phyloP scores from a whole-genome alignment of 441 rosid species.

The Euphorbia schlechtendalii region DNA sequence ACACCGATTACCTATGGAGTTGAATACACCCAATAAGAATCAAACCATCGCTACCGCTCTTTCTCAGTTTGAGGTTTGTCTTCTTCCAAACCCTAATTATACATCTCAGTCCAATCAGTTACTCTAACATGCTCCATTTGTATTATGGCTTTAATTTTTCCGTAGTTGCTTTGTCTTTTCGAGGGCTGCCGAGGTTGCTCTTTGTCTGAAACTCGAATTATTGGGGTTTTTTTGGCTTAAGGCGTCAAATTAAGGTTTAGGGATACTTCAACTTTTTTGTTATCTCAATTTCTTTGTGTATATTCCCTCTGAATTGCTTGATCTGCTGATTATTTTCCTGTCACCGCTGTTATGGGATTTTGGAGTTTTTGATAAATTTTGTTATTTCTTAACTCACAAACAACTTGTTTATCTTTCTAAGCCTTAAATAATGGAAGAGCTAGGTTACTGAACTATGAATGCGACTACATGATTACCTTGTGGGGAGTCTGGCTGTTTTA shows the following conservation, averaged over 20 bases:
- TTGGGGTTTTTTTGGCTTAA: background rate
- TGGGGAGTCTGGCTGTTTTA: background rate
- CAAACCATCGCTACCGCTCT: slow-evolving; percentile 26
- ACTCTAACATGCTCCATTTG: background rate
- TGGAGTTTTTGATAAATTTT: background rate
- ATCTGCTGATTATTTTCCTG: background rate
- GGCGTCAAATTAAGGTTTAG: background rate
- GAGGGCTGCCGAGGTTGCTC: background rate
- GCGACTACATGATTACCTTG: background rate
- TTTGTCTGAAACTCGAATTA: background rate
- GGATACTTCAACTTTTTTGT: background rate
- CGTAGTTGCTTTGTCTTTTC: background rate
- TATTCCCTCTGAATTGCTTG: background rate
- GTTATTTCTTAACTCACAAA: background rate
- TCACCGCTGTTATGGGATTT: too few relatives aligned
- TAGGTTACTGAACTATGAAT: background rate
- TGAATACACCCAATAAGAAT: slow-evolving; percentile 52
- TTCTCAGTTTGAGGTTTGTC: slow-evolving; percentile 38
- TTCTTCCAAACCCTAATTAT: background rate
- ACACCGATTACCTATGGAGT: slow-evolving; percentile 18
- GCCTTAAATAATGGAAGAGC: background rate
- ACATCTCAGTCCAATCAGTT: background rate
- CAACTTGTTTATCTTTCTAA: background rate
- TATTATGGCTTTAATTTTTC: background rate
- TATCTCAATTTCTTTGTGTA: background rate